phyloP scores from a whole-genome alignment of 2,329 filamentous ascomycete species.

The Clonostachys rhizophaga region DNA sequence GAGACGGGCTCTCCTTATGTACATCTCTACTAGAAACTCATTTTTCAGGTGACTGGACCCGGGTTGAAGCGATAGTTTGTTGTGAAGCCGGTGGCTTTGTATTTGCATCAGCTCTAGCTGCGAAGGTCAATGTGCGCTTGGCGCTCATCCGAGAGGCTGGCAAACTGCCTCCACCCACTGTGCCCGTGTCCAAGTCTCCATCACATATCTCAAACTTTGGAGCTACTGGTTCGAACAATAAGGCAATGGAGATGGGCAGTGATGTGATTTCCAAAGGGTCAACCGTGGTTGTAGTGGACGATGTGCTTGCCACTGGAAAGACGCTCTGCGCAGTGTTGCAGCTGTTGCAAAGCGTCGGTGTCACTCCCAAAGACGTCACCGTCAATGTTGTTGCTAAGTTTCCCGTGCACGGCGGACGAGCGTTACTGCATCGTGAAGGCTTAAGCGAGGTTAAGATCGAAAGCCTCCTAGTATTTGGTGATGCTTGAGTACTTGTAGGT shows the following conservation, averaged over 20 bases:
- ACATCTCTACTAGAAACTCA: constrained; percentile 39
- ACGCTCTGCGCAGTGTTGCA: constrained; percentile 49
- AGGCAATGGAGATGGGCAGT: constrained; percentile 43
- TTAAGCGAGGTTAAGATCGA: constrained; percentile 45
- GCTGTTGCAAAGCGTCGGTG: constrained; percentile 36
- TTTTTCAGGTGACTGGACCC: constrained; percentile 39
- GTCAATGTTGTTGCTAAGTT: constrained; percentile 56
- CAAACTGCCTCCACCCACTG: constrained; percentile 53
- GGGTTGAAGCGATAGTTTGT: constrained; percentile 37
- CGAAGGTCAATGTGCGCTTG: constrained; percentile 31
- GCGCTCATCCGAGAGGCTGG: constrained; percentile 47
- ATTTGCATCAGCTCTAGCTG: constrained; percentile 46
- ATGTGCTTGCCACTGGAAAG: constrained; percentile 51
- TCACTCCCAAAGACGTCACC: constrained; percentile 31
- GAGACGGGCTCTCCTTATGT: constrained; percentile 44
- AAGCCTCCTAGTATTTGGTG: constrained; percentile 41
- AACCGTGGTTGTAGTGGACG: constrained; percentile 52
- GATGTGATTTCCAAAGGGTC: constrained; percentile 29
- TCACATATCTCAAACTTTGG: constrained; percentile 48
- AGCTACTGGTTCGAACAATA: constrained; percentile 8
- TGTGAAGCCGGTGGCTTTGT: constrained; percentile 56
- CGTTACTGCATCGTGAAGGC: constrained; percentile 34
- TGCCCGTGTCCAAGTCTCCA: constrained; percentile 37
- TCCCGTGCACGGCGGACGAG: constrained; percentile 45
- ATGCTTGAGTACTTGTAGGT: constrained; percentile 6